Base-by-base conservation (phyloP, 768 basidiomycete genomes). In the Boletus speciosus region DNA sequence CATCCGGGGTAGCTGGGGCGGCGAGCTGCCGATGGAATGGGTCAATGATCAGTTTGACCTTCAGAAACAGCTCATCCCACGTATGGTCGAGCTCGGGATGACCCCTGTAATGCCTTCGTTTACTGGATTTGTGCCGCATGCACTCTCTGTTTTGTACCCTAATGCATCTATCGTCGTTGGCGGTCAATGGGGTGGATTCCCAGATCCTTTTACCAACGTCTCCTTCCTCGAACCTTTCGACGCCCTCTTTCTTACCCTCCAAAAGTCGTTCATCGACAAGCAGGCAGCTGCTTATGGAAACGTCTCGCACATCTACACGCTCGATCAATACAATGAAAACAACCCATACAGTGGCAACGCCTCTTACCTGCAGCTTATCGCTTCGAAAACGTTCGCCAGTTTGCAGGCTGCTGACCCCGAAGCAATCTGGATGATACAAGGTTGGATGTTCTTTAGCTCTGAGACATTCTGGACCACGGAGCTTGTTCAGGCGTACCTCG, bases 261-360 rank as follows among this genome's bases (percentile, higher is more conserved):
- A 76, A 52, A 65, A 63, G 40, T 67, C 68, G 8, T 76, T 76
- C 61, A 73, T 76, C 48, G 41, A 63, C 5, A 76, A 75, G 56
- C 74, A 76, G 58, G 51, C 57, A 14, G 66, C 64, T 10, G 70
- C 70, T 0, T 76, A 74, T 47, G 75, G 75, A 7, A 65, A 68
- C 42, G 55, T 74, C 29, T 68, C 74, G 16, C 74, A 76, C 46
- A 65, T 76, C 48, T 76, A 76, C 52, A 74, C 75, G n/a, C 70
- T 76, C 35, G 75, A 76, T 58, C 75, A 74, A 48, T 76, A 76
- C 63, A 75, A 75, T 63, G 75, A 76, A 61, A 76, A 72, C 52
- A 58, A 71, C 40, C 74, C 75, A 3, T 71, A 64, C 41, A 74
- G 66, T 54, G 59, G 64, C 9, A 61, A 72, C 47, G 38, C 57